Percentiles rank a stretch among this genome's conserved stretches.
phyloP scores from a whole-genome alignment of 768 basidiomycete genomes.

The Nidularia pulvinata region DNA sequence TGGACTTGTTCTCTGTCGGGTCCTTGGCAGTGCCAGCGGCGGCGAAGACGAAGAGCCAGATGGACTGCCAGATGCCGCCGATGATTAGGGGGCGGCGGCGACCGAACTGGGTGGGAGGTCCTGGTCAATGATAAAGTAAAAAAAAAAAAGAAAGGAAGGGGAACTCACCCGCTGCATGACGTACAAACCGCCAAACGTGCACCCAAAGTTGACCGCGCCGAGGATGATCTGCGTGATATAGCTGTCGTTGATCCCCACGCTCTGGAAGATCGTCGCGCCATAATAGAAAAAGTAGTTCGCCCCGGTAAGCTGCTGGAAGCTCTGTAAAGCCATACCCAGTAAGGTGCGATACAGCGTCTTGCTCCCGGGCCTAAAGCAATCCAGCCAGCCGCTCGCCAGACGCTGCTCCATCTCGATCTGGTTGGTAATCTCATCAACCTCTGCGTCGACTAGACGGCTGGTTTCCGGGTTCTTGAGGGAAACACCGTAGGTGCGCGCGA shows the following conservation, averaged over 20 bases:
- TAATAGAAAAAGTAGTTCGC: conserved; percentile 74
- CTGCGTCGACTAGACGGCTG: conserved; percentile 40
- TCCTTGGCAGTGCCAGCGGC: conserved; percentile 66
- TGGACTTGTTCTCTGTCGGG: conserved; percentile 40
- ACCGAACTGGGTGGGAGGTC: conserved; percentile 43
- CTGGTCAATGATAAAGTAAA: background rate
- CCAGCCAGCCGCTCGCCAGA: conserved; percentile 58
- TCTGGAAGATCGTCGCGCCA: conserved; percentile 63
- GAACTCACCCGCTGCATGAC: conserved; percentile 62
- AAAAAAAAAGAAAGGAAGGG: background rate
- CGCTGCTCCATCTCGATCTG: conserved; percentile 49
- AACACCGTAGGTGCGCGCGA: conserved; percentile 51
- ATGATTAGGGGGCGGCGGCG: conserved; percentile 62
- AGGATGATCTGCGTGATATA: conserved; percentile 77
- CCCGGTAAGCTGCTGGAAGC: conserved; percentile 72
- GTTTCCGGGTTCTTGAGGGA: conserved; percentile 30
- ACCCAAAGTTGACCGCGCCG: conserved; percentile 70
- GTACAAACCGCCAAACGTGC: conserved; percentile 74
- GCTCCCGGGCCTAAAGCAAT: conserved; percentile 56
- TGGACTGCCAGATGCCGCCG: conserved; percentile 70
- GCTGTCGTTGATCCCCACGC: conserved; percentile 67
- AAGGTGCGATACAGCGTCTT: conserved; percentile 67
- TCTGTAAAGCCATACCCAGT: conserved; percentile 65
- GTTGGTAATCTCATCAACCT: conserved; percentile 54
- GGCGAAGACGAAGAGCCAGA: conserved; percentile 75